A percentile compares a stretch with the other conserved stretches of the same genome.
These are phyloP conservation scores for Chrysosporium keratinophilum DNA, from an alignment of 2,329 filamentous ascomycete genomes.

Conservation along the genomic window DNA sequence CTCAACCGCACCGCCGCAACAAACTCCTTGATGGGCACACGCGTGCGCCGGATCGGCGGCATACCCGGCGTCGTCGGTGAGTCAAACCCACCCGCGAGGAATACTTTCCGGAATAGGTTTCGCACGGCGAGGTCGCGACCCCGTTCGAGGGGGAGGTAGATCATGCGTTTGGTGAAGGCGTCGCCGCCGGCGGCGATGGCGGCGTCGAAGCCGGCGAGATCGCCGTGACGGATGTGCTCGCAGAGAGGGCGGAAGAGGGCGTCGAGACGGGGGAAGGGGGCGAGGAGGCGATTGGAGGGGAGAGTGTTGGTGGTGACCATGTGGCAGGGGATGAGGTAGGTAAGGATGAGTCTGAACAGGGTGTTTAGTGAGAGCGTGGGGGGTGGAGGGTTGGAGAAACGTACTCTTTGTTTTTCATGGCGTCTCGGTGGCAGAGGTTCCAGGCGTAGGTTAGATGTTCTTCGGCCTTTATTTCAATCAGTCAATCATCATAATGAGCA, in stretches of 20 bases:
- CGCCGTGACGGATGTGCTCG: constrained; percentile 67
- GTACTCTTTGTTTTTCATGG: constrained; percentile 69
- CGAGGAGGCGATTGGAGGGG: constrained; percentile 60
- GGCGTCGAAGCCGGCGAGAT: constrained; percentile 72
- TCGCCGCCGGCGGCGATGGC: constrained; percentile 73
- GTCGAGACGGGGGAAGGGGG: constrained; percentile 65
- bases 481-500: background rate
- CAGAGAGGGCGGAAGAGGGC: constrained; percentile 68
- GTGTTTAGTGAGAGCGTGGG: constrained; percentile 19
- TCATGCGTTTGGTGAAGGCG: constrained; percentile 85
- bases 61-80: constrained; percentile 64
- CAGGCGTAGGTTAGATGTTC: constrained; percentile 70
- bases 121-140: constrained; percentile 84
- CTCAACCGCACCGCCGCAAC: constrained; percentile 70
- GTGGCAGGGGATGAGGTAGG: constrained; percentile 87
- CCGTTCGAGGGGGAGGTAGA: constrained; percentile 88
- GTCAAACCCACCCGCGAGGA: constrained; percentile 71
- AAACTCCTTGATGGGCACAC: constrained; percentile 76
- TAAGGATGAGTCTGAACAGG: constrained; percentile 68
- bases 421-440: constrained; percentile 63
- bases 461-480: constrained; percentile 52
- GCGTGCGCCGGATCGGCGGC: constrained; percentile 53
- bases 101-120: constrained; percentile 87
- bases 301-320: constrained; percentile 80
- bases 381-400: constrained; percentile 22